These are phyloP conservation scores for Populus hybrid DNA, from an alignment of 441 rosid genomes.

Conservation along the genomic window DNA sequence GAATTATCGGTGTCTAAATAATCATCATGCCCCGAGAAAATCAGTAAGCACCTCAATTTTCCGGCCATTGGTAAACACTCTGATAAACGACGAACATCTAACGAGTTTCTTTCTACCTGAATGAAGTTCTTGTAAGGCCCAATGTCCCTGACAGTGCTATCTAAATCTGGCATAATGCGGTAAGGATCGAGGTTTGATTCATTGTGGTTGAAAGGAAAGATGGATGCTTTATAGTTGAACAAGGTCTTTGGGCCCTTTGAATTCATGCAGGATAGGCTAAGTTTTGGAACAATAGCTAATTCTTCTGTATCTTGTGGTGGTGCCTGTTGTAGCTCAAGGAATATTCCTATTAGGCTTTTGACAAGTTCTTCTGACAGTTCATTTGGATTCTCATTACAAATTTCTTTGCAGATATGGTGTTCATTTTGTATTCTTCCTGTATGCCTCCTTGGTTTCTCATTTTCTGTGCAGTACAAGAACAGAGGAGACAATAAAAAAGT, in stretches of 20 bases:
- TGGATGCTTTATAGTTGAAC: constrained; percentile 42
- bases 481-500: background rate
- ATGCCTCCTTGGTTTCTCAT: constrained; percentile 43
- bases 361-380: constrained; percentile 70
- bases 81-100: constrained; percentile 41
- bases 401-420: constrained; percentile 25
- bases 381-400: constrained; percentile 52
- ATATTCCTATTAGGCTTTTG: constrained; percentile 59
- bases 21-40: background rate
- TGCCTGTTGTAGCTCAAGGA: constrained; percentile 56
- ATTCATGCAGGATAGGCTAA: constrained; percentile 51
- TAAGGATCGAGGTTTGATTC: constrained; percentile 67
- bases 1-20: background rate
- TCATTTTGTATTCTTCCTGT: constrained; percentile 40
- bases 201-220: constrained; percentile 31
- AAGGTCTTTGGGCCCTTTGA: constrained; percentile 46
- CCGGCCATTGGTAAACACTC: constrained; percentile 40
- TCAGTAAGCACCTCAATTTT: constrained; percentile 52
- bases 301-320: constrained; percentile 36
- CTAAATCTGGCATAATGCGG: constrained; percentile 51
- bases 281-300: constrained; percentile 50
- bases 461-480: constrained; percentile 34
- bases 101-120: constrained; percentile 54
- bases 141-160: constrained; percentile 52
- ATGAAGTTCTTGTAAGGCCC: constrained; percentile 82